Percentiles rank a stretch among this genome's conserved stretches.
These are phyloP conservation scores for Colletotrichum sp. DNA, from an alignment of 2,329 filamentous ascomycete genomes.

Conservation along the genomic window DNA sequence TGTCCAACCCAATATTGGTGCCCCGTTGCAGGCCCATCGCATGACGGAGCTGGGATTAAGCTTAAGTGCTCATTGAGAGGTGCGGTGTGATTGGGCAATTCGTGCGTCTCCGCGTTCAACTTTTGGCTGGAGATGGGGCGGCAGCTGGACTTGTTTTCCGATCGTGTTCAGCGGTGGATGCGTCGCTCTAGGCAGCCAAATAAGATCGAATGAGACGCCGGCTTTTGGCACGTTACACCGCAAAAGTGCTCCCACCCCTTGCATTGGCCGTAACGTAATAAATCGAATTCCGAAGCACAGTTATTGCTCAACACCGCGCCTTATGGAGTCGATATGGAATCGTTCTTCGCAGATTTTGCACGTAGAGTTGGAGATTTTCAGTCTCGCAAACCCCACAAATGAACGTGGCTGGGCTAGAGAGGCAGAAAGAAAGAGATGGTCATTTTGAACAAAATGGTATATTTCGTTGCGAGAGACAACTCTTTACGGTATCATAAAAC, in stretches of 20 bases:
- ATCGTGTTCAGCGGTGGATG: background rate
- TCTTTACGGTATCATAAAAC: background rate
- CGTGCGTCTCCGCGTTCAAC: background rate
- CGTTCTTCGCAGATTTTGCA: background rate
- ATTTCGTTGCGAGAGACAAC: background rate
- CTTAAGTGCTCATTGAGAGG: background rate
- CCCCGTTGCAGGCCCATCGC: background rate
- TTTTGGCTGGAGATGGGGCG: background rate
- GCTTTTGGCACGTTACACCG: background rate
- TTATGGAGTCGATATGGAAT: background rate
- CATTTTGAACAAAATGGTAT: background rate
- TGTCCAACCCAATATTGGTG: background rate
- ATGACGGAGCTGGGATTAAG: background rate
- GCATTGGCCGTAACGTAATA: background rate
- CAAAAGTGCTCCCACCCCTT: background rate
- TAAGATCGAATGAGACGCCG: constrained; percentile 1
- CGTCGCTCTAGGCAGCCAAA: background rate
- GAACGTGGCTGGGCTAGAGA: background rate
- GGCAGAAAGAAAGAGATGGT: background rate
- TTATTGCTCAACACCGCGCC: background rate
- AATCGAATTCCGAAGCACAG: background rate
- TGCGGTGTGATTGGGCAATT: background rate
- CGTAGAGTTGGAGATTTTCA: background rate
- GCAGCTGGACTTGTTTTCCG: background rate
- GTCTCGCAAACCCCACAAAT: background rate